A percentile compares a stretch with the other conserved stretches of the same genome.
Evolutionary conservation across 2,329 filamentous ascomycete species (phyloP).

Genomic region (Aureobasidium namibiae): DNA sequence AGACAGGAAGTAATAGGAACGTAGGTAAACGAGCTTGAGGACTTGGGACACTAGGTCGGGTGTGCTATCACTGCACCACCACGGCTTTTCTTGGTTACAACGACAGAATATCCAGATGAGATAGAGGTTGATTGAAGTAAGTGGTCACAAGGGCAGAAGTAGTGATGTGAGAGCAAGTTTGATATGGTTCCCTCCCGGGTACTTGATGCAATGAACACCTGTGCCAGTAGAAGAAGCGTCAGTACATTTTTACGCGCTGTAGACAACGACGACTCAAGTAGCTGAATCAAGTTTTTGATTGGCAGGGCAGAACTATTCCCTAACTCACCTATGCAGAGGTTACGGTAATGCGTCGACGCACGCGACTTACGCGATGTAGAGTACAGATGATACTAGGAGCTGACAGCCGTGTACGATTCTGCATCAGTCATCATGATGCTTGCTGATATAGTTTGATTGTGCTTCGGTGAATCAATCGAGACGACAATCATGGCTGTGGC

Average conservation of each 20-base stretch:
- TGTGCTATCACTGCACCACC: neutral
- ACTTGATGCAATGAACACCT: neutral
- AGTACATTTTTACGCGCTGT: neutral
- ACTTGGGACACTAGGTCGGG: neutral
- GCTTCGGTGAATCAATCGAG: no score
- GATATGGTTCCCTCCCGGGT: neutral
- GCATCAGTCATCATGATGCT: no score
- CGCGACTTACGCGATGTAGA: no score
- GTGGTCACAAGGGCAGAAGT: neutral
- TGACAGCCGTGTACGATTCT: no score
- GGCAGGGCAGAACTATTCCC: conserved; percentile 9
- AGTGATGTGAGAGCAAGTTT: neutral
- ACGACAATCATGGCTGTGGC: no score
- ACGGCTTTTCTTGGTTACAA: neutral
- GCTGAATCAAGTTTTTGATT: neutral
- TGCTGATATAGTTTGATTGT: no score
- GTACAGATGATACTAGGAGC: no score
- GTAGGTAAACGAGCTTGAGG: neutral
- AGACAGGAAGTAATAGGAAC: neutral
- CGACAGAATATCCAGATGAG: neutral
- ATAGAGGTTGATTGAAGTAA: neutral
- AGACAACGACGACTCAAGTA: neutral
- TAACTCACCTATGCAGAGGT: neutral
- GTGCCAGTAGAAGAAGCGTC: no score
- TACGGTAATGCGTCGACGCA: no score